phyloP scores from a whole-genome alignment of 2,329 filamentous ascomycete species.

The Scleromitrula shiraiana region DNA sequence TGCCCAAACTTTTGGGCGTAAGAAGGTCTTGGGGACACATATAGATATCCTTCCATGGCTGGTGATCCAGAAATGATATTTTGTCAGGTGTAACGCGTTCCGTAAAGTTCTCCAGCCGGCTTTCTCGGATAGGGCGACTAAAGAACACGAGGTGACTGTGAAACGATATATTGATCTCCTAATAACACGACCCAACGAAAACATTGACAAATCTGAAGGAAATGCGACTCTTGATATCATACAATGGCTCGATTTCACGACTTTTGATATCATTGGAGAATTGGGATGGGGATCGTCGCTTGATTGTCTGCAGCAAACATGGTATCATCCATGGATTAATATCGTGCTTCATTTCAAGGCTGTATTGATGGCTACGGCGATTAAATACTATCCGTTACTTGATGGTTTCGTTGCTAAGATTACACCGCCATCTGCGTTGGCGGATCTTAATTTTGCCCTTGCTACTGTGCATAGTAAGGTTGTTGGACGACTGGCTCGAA shows the following conservation, averaged over 20 bases:
- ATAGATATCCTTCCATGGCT: too few species aligned
- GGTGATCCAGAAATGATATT: not conserved
- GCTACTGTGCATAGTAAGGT: not conserved
- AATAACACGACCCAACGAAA: slow-evolving; percentile 1
- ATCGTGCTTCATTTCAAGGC: slow-evolving; percentile 23
- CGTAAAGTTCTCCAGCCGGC: slow-evolving; percentile 24
- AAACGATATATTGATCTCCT: slow-evolving; percentile 9
- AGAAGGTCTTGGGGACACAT: too few species aligned
- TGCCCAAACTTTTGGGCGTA: too few species aligned
- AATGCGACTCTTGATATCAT: slow-evolving; percentile 18
- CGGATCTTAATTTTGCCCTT: slow-evolving; percentile 16
- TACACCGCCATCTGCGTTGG: slow-evolving; percentile 1
- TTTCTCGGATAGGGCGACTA: slow-evolving; percentile 27
- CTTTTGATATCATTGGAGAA: slow-evolving; percentile 35
- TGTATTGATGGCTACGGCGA: slow-evolving; percentile 13
- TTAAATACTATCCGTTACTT: slow-evolving; percentile 14
- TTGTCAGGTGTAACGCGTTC: slow-evolving; percentile 6
- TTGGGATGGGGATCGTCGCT: slow-evolving; percentile 37
- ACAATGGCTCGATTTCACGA: slow-evolving; percentile 30
- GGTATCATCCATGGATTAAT: not conserved
- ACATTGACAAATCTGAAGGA: not conserved
- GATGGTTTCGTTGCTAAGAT: slow-evolving; percentile 3
- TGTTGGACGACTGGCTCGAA: not conserved
- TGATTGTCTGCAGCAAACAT: slow-evolving; percentile 18
- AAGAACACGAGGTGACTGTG: slow-evolving; percentile 25